phyloP scores from a whole-genome alignment of 1,284 basidiomycete species.

The Tausonia pullulans region DNA sequence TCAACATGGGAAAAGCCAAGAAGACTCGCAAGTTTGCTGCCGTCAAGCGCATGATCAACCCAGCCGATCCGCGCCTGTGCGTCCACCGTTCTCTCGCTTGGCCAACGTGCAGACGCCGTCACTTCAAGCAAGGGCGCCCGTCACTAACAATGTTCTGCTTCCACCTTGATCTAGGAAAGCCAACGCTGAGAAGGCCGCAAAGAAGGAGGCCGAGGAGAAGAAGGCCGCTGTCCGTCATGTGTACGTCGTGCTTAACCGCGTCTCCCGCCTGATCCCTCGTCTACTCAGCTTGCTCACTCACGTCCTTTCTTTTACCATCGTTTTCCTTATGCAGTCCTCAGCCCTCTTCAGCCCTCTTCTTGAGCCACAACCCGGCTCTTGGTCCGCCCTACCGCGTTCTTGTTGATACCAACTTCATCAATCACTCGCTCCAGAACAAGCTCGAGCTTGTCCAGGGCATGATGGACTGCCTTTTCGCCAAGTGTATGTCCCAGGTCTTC shows the following conservation, averaged over 20 bases:
- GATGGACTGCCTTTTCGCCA: conserved; percentile 99
- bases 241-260: conserved; percentile 32
- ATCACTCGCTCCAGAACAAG: conserved; percentile 96
- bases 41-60: conserved; percentile 91
- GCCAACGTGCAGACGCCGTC: too few species aligned
- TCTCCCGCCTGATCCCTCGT: not conserved
- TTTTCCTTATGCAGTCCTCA: conserved; percentile 46
- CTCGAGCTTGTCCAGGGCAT: conserved; percentile 91
- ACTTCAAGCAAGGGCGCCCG: too few species aligned
- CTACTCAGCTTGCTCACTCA: conserved; percentile 7
- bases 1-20: conserved; percentile 65
- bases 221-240: conserved; percentile 35
- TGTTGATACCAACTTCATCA: conserved; percentile 99
- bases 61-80: conserved; percentile 84
- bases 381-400: conserved; percentile 95
- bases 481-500: conserved; percentile 52
- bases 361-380: conserved; percentile 90
- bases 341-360: conserved; percentile 80
- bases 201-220: conserved; percentile 38
- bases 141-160: not conserved
- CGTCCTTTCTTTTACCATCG: conserved; percentile 16
- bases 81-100: conserved; percentile 28
- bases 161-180: conserved; percentile 33
- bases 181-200: conserved; percentile 39
- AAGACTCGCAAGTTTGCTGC: conserved; percentile 90